Evolutionary conservation across 371 early-diverging fungal species (phyloP).

Genomic region (Lichtheimia ramosa): DNA sequence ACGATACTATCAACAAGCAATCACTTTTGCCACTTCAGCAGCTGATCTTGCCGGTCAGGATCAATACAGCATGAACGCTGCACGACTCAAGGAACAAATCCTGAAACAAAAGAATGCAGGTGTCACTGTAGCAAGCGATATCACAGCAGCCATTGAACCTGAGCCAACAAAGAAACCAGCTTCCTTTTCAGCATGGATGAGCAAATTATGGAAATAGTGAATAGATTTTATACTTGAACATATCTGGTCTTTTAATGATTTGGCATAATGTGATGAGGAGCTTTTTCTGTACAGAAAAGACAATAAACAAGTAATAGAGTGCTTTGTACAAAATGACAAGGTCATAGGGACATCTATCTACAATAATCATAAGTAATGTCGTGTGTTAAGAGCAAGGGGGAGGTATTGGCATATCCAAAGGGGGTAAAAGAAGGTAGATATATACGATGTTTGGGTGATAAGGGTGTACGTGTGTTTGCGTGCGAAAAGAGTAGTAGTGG

Average conservation of each 20-base stretch:
- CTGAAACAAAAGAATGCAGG: conserved; percentile 10
- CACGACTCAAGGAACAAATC: conserved; percentile 28
- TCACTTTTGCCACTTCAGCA: conserved; percentile 27
- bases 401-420: background rate
- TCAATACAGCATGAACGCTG: conserved; percentile 28
- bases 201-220: conserved; percentile 5
- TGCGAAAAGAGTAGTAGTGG: background rate
- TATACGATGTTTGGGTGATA: background rate
- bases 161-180: conserved; percentile 8
- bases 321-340: too few species aligned
- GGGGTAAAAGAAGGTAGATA: background rate
- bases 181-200: conserved; percentile 4
- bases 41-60: conserved; percentile 28
- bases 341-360: too few species aligned
- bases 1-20: conserved; percentile 42
- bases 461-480: background rate
- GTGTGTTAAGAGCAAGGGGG: too few species aligned
- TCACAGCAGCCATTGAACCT: conserved; percentile 5
- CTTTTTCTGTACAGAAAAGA: background rate
- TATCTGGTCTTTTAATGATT: conserved; percentile 1
- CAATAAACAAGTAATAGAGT: background rate
- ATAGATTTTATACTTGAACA: too few species aligned
- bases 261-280: conserved; percentile 1
- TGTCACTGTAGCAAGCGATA: conserved; percentile 1
- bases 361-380: too few species aligned